Base-by-base conservation (phyloP, 371 early-diverging fungal species). In the Zopfochytrium polystomum region DNA sequence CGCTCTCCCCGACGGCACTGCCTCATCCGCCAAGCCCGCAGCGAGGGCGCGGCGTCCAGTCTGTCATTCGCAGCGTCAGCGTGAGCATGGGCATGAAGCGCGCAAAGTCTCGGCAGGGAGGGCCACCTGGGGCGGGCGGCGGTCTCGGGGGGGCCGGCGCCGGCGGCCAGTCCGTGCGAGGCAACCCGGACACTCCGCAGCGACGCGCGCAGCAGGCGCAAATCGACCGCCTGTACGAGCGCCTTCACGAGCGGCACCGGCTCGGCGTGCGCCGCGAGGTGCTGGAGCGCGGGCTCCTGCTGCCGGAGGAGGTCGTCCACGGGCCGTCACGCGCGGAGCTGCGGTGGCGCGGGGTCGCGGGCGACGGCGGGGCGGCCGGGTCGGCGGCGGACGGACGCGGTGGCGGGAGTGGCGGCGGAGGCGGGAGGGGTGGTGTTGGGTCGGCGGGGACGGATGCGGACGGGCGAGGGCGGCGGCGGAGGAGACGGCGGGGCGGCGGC, bases 181-280 rank as follows among this genome's bases (percentile, higher is more conserved):
- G n/a, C n/a, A n/a, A n/a, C n/a, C n/a, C n/a, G n/a, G n/a, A n/a
- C 42, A 60, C 60, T 18, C 60, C 60, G 29, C 11, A 22, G 42
- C 23, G 60, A 20, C 50, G 52, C n/a, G 31, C 35, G 26, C 60
- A 60, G 30, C 9, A 23, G 26, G 38, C 34, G 20, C 27, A 50
- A 52, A n/a, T 60, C 27, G 60, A 60, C 27, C 5, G 7, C 9
- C 42, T 60, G 1, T 52, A 43, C 26, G 38, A 6, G 7, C 38
- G 43, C 6, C 42, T 60, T 13, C 1, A 34, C 6, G 20, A 38
- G 2, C 18, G 7, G 27, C 47, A 47, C 43, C 23, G 18, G 18
- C 27, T 26, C 7, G 23, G 22, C 7, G 27, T 48, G 18, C 18
- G 13, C 7, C 18, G 48, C 18, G 9, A 26, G 9, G 22, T 11